Percentiles rank a stretch among this genome's conserved stretches.
phyloP scores from a whole-genome alignment of 2,329 filamentous ascomycete genomes.

The Chaetomiaceae sp. region DNA sequence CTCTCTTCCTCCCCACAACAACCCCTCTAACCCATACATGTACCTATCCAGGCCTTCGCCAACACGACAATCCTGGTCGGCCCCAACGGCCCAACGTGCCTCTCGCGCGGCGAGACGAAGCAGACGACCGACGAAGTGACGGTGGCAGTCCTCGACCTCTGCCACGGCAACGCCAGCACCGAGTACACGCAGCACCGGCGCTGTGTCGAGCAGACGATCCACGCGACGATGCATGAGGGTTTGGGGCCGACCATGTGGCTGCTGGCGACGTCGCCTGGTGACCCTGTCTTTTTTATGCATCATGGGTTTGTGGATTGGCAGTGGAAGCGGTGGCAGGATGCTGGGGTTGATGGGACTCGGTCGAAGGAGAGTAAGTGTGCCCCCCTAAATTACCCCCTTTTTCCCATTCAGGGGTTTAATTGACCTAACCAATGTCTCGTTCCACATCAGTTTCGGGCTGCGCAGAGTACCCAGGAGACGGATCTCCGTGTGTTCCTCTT shows the following conservation, averaged over 20 bases:
- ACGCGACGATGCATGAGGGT: neutral
- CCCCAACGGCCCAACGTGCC: neutral
- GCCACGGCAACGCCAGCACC: neutral
- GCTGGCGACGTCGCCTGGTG: neutral
- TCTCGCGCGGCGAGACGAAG: slow-evolving; percentile 1
- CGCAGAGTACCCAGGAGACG: neutral
- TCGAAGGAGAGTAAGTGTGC: neutral
- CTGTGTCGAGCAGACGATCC: slow-evolving; percentile 4
- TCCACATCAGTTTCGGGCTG: neutral
- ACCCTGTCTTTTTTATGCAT: slow-evolving; percentile 1
- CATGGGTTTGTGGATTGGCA: slow-evolving; percentile 6
- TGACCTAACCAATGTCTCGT: neutral
- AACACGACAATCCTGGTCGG: neutral
- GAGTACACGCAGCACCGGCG: neutral
- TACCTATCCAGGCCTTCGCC: neutral
- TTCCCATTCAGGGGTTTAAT: too few relatives aligned
- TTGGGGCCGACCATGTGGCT: neutral
- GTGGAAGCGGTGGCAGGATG: slow-evolving; percentile 7
- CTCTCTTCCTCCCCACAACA: neutral
- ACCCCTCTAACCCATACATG: neutral
- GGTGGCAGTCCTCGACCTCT: neutral
- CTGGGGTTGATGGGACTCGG: neutral
- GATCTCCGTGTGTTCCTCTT: neutral
- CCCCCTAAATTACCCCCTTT: neutral
- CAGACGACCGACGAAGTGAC: neutral